A percentile compares a stretch with the other conserved stretches of the same genome.
Conservation (phyloP, 2,329 filamentous ascomycete genomes). For the Penicillium sp. region DNA sequence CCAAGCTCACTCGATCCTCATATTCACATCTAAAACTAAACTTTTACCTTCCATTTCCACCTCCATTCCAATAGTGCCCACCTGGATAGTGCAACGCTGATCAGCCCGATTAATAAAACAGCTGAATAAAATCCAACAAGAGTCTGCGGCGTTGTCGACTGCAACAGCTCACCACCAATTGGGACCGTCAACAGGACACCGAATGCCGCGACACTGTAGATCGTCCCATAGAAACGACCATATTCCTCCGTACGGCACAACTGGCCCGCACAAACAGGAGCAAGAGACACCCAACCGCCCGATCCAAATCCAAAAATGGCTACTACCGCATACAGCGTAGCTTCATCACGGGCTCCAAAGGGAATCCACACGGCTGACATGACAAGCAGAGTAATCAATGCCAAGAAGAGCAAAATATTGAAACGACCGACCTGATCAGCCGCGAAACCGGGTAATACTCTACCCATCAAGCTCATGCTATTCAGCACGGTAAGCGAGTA, state of each 20-base stretch:
- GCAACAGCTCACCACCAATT: slow-evolving; percentile 54
- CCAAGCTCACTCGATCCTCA: too few relatives aligned
- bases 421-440: slow-evolving; percentile 55
- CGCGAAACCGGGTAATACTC: slow-evolving; percentile 52
- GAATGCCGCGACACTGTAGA: slow-evolving; percentile 56
- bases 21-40: slow-evolving; percentile 19
- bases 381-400: slow-evolving; percentile 46
- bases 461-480: slow-evolving; percentile 50
- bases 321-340: slow-evolving; percentile 52
- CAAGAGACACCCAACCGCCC: slow-evolving; percentile 55
- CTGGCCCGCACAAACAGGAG: slow-evolving; percentile 55
- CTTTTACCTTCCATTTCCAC: slow-evolving; percentile 47
- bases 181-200: slow-evolving; percentile 55
- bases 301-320: slow-evolving; percentile 58
- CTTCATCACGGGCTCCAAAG: slow-evolving; percentile 48
- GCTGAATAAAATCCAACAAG: slow-evolving; percentile 56
- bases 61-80: slow-evolving; percentile 47
- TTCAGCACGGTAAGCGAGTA: slow-evolving; percentile 55
- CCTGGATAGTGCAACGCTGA: slow-evolving; percentile 38
- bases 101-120: slow-evolving; percentile 46
- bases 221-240: slow-evolving; percentile 55
- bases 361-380: slow-evolving; percentile 55
- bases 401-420: slow-evolving; percentile 51
- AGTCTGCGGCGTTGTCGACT: slow-evolving; percentile 52
- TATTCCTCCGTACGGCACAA: slow-evolving; percentile 56